Percentiles rank a stretch among this genome's conserved stretches.
Evolutionary conservation across 495 filamentous ascomycete species (phyloP).

Genomic region (Apiosordaria backusii): DNA sequence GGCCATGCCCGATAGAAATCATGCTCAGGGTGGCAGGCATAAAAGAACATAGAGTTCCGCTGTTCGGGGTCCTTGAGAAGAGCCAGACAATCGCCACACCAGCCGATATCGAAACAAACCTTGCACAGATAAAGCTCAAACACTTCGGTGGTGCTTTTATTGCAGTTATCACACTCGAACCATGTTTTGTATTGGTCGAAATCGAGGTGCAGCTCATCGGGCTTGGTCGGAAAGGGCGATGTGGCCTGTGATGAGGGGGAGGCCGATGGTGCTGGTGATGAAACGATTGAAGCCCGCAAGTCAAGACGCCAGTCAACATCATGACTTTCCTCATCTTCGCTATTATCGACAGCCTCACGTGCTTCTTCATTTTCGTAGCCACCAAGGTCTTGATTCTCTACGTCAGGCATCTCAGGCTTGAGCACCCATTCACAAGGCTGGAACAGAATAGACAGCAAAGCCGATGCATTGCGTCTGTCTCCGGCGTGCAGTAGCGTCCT

Average conservation of each 20-base stretch:
- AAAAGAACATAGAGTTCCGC: neutral
- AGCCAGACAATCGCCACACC: conserved; percentile 14
- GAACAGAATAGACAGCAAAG: conserved; percentile 15
- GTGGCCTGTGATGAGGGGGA: no score
- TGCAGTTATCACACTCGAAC: neutral
- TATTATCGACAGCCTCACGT: no score
- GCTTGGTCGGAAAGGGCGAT: neutral
- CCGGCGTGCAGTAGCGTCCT: conserved; percentile 16
- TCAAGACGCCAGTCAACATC: neutral
- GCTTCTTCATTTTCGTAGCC: neutral
- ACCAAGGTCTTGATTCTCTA: neutral
- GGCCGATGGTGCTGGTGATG: no score
- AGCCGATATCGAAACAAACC: conserved; percentile 9
- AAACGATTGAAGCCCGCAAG: no score
- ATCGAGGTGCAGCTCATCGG: neutral
- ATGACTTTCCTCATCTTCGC: neutral
- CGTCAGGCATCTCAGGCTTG: neutral
- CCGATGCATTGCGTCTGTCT: conserved; percentile 14
- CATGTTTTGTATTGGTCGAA: neutral
- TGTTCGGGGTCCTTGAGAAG: neutral
- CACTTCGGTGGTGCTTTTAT: neutral
- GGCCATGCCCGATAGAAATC: conserved; percentile 17
- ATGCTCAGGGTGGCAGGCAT: conserved; percentile 10
- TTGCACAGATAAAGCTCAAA: conserved; percentile 13
- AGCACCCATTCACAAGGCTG: no score